Evolutionary conservation across 768 basidiomycete genomes (phyloP).

Genomic region (Hydnum rufescens): DNA sequence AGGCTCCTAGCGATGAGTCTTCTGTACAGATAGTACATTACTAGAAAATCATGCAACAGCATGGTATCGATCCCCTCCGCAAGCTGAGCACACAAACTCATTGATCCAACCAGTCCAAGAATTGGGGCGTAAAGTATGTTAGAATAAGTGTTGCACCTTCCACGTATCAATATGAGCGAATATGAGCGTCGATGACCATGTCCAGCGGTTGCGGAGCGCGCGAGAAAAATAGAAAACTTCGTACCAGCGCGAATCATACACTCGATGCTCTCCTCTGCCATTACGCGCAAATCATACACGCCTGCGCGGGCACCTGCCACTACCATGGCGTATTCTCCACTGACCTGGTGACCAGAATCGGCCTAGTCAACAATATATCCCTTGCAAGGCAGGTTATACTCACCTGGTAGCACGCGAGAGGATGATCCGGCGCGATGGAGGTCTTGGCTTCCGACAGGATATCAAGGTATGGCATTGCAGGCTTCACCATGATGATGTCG

Average conservation of each 20-base stretch:
- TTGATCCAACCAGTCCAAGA: constrained; percentile 62
- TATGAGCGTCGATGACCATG: too few species aligned
- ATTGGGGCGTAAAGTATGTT: constrained; percentile 92
- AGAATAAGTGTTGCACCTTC: constrained; percentile 76
- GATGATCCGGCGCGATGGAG: constrained; percentile 62
- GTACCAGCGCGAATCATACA: constrained; percentile 81
- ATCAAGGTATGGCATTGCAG: constrained; percentile 88
- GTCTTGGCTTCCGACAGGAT: constrained; percentile 71
- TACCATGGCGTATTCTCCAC: constrained; percentile 95
- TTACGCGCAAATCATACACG: constrained; percentile 75
- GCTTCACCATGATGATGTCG: constrained; percentile 98
- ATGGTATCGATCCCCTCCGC: too few species aligned
- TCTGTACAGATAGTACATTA: too few species aligned
- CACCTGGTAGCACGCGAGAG: constrained; percentile 94
- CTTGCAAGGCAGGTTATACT: too few species aligned
- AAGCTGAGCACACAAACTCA: too few species aligned
- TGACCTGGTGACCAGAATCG: too few species aligned
- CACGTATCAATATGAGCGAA: not conserved
- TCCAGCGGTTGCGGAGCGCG: too few species aligned
- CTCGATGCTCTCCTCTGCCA: constrained; percentile 89
- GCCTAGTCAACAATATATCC: too few species aligned
- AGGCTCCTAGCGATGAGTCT: too few species aligned
- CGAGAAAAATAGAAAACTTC: constrained; percentile 11
- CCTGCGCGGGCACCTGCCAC: constrained; percentile 84
- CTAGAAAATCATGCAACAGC: too few species aligned